A percentile compares a stretch with the other conserved stretches of the same genome.
phyloP scores from a whole-genome alignment of 352 stramenopile species.

The Aphanomyces invadans region DNA sequence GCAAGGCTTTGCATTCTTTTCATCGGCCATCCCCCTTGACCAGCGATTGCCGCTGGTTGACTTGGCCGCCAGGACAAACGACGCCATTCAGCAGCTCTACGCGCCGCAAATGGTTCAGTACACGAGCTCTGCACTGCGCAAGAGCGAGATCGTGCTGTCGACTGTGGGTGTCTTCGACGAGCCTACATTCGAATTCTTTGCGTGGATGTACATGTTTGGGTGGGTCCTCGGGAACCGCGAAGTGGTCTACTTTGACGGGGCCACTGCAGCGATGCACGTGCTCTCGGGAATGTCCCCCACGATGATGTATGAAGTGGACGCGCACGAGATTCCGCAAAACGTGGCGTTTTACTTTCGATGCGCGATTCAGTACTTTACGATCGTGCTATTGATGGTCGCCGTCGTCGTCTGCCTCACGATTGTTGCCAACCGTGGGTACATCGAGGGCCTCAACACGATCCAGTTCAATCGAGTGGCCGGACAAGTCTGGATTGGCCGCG shows the following conservation, averaged over 20 bases:
- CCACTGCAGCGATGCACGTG: neutral
- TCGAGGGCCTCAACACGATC: constrained; percentile 10
- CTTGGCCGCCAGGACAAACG: neutral
- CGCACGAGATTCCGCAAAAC: constrained; percentile 11
- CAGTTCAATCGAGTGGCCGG: constrained; percentile 8
- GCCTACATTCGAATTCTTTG: neutral
- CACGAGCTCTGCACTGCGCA: neutral
- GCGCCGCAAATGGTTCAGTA: neutral
- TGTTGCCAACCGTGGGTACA: neutral
- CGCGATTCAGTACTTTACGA: constrained; percentile 1
- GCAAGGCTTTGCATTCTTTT: neutral
- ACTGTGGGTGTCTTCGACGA: neutral
- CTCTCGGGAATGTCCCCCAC: neutral
- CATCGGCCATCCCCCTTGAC: neutral
- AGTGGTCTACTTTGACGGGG: constrained; percentile 1
- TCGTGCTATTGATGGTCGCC: neutral
- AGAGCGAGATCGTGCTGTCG: neutral
- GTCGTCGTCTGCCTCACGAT: neutral
- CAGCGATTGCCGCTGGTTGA: neutral
- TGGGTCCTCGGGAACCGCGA: constrained; percentile 5
- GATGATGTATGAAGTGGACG: neutral
- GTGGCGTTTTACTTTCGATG: constrained; percentile 14
- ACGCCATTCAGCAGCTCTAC: neutral
- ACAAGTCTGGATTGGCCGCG: constrained; percentile 9
- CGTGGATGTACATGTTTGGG: constrained; percentile 9